phyloP scores from a whole-genome alignment of 148 eudicot genomes.

The Rhododendron molle region DNA sequence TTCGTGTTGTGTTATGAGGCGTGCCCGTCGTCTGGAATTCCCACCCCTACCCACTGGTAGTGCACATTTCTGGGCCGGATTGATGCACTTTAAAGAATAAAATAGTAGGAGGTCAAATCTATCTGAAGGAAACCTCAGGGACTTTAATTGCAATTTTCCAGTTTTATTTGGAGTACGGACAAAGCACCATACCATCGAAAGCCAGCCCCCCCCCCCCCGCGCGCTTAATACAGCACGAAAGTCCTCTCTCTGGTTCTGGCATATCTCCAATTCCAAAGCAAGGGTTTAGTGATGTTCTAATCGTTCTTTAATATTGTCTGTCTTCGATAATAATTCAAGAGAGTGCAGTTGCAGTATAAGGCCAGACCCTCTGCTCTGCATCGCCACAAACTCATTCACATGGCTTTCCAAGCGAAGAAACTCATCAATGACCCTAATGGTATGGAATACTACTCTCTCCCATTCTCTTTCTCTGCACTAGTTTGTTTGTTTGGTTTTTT shows the following conservation, averaged over 20 bases:
- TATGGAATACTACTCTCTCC: slow-evolving; percentile 9
- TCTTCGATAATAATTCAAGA: neutral
- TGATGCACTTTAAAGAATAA: too few species aligned
- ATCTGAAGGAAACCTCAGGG: too few species aligned
- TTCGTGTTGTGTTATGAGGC: too few species aligned
- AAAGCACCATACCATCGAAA: too few species aligned
- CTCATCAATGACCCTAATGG: slow-evolving; percentile 77
- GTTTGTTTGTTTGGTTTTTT: neutral
- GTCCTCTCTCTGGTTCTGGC: neutral
- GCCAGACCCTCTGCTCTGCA: neutral
- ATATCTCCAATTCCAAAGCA: neutral
- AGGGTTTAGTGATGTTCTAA: neutral
- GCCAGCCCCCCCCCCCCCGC: neutral
- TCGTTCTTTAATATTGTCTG: neutral
- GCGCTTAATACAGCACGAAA: neutral
- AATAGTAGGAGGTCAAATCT: too few species aligned
- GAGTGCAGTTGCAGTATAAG: neutral
- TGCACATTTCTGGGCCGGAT: too few species aligned
- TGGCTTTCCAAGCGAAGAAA: slow-evolving; percentile 63
- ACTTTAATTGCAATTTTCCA: too few species aligned
- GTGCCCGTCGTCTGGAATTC: too few species aligned
- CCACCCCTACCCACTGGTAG: too few species aligned
- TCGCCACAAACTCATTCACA: slow-evolving; percentile 6
- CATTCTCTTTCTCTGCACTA: neutral
- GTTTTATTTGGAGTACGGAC: too few species aligned